These are phyloP conservation scores for Puccinia triticina DNA, from an alignment of 1,284 basidiomycete genomes.

Conservation along the genomic window DNA sequence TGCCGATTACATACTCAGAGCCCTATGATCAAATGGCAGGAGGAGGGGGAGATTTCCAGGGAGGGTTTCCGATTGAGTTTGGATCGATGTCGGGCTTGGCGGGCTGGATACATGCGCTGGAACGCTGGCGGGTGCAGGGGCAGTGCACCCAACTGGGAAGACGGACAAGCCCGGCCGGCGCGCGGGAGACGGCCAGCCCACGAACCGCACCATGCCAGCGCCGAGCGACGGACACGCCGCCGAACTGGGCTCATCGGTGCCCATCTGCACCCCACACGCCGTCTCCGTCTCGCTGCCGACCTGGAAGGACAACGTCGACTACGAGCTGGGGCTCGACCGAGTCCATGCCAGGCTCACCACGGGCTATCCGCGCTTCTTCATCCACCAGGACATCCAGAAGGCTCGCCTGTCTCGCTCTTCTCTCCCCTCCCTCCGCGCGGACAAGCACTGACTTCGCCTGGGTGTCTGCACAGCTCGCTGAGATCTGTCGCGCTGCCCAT, in stretches of 20 bases:
- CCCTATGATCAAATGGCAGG: too few relatives aligned
- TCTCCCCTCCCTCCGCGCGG: constrained; percentile 22
- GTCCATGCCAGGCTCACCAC: constrained; percentile 81
- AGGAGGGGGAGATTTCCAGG: too few relatives aligned
- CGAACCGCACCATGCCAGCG: too few relatives aligned
- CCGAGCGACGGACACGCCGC: background rate
- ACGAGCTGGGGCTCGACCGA: constrained; percentile 86
- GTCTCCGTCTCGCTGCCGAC: constrained; percentile 95
- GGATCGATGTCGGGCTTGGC: too few relatives aligned
- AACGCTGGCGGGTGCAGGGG: too few relatives aligned
- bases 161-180: too few relatives aligned
- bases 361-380: constrained; percentile 97
- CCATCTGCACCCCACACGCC: constrained; percentile 69
- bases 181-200: too few relatives aligned
- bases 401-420: constrained; percentile 62
- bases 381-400: constrained; percentile 83
- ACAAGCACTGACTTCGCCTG: background rate
- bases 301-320: constrained; percentile 90
- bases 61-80: too few relatives aligned
- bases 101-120: too few relatives aligned
- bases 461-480: constrained; percentile 15
- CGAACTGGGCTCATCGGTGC: constrained; percentile 59
- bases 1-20: too few relatives aligned
- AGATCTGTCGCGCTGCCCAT: constrained; percentile 48
- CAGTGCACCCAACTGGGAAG: too few relatives aligned